Evolutionary conservation across 2,329 filamentous ascomycete genomes (phyloP), one percentile per base, ranked within the genome.

Genomic region (Pseudocercospora musae): DNA sequence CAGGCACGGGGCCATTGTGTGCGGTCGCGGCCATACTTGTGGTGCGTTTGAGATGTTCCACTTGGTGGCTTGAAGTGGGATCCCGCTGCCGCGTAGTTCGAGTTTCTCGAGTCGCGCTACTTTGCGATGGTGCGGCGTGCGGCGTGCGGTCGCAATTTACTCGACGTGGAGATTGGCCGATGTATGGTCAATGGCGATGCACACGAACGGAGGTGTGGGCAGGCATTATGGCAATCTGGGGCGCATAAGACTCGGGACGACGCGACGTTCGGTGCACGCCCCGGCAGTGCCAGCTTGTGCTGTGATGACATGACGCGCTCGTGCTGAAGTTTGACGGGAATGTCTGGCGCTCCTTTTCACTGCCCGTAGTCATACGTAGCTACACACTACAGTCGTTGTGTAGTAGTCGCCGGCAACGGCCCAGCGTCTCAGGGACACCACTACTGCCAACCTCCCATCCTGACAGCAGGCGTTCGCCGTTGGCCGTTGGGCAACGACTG

Each of bases 1-100:
- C 46, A 50, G 55, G 20, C 20, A 62, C 59, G 2, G 66, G 48
- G 10, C 48, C 48, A 29, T 25, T 52, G 4, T 23, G 57, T 46
- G 57, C 58, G 2, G 63, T 48, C 13, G 64, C 58, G 20, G 64
- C 58, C 66, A 68, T 68, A 21, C 23, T 59, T 49, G 40, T 13
- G 58, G 15, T 37, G 42, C 44, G n/a, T 31, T 15, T 53, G 21
- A 44, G 29, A 23, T 9, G 25, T 31, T 3, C 27, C 23, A 18
- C n/a, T 8, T 49, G 25, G 50, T 46, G n/a, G 31, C 25, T 33
- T 56, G 58, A 27, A 21, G 13, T 50, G 50, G 37, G n/a, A n/a
- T n/a, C n/a, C n/a, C 53, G 53, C 33, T 56, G 53, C 18, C 8
- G 18, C 29, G 23, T 50, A 27, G 48, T 23, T 23, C 4, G 48